Evolutionary conservation across 1,139 yeast species (phyloP).

Genomic region (Scheffersomyces lignicola): DNA sequence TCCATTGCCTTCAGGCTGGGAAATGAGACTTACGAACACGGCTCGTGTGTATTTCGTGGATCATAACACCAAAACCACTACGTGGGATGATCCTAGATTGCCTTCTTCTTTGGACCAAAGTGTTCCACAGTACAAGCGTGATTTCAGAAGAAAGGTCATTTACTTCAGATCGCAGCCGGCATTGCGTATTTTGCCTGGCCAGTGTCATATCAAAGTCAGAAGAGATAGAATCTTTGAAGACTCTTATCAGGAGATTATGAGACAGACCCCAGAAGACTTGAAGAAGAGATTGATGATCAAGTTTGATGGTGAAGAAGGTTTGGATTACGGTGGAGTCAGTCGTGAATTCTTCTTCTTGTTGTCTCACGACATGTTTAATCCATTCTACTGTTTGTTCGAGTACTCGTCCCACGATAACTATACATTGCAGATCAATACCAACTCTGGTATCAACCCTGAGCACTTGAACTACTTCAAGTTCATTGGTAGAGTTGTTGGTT

Average conservation of each 20-base stretch:
- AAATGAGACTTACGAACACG: constrained; percentile 97
- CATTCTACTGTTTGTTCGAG: constrained; percentile 94
- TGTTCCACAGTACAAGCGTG: constrained; percentile 99
- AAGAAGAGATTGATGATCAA: constrained; percentile 97
- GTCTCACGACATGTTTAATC: constrained; percentile 98
- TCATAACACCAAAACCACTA: constrained; percentile 97
- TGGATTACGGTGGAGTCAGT: constrained; percentile 98
- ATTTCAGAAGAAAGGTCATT: constrained; percentile 93
- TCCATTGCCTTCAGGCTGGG: constrained; percentile 99
- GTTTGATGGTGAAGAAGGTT: constrained; percentile 98
- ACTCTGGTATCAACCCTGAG: constrained; percentile 97
- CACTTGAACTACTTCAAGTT: constrained; percentile 97
- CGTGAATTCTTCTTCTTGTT: constrained; percentile 94
- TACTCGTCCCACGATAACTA: constrained; percentile 97
- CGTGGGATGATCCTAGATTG: constrained; percentile 99
- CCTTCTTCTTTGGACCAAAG: constrained; percentile 97
- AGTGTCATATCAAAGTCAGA: constrained; percentile 96
- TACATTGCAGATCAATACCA: constrained; percentile 95
- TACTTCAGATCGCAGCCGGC: constrained; percentile 99
- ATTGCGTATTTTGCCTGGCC: constrained; percentile 93
- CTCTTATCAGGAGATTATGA: constrained; percentile 96
- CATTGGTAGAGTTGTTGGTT: constrained; percentile 96
- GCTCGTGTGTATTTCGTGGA: constrained; percentile 98
- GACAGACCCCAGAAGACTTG: constrained; percentile 97
- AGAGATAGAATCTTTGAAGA: constrained; percentile 97